Evolutionary conservation across 2,329 filamentous ascomycete genomes (phyloP).

Genomic region (Furcasterigmium furcatum): DNA sequence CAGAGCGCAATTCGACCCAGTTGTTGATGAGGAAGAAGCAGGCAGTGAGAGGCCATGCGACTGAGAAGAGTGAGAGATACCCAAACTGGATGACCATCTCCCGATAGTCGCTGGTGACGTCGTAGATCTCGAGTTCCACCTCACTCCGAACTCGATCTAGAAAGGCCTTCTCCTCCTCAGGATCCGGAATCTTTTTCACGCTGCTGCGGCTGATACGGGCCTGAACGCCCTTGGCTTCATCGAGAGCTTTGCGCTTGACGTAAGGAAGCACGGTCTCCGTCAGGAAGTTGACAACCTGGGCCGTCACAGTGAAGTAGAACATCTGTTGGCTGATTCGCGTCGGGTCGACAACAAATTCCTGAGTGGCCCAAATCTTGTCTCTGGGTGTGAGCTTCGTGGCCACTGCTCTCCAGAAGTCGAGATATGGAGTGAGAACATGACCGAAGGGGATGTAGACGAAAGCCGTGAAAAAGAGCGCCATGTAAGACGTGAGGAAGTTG

Average conservation of each 20-base stretch:
- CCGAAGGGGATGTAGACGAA: slow-evolving; percentile 96
- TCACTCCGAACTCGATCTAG: slow-evolving; percentile 79
- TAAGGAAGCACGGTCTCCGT: slow-evolving; percentile 85
- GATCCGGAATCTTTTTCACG: slow-evolving; percentile 52
- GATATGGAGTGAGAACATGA: slow-evolving; percentile 75
- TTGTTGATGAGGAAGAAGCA: slow-evolving; percentile 91
- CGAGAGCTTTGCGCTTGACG: slow-evolving; percentile 72
- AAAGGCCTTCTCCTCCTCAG: slow-evolving; percentile 76
- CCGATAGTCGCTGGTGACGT: slow-evolving; percentile 85
- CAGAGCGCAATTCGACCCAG: slow-evolving; percentile 90
- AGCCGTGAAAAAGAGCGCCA: slow-evolving; percentile 86
- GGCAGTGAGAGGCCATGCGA: slow-evolving; percentile 91
- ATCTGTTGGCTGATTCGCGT: slow-evolving; percentile 83
- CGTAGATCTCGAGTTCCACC: slow-evolving; percentile 77
- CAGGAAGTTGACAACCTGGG: slow-evolving; percentile 82
- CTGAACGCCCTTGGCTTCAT: slow-evolving; percentile 76
- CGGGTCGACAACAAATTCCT: slow-evolving; percentile 77
- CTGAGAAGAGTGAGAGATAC: slow-evolving; percentile 87
- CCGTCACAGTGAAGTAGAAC: slow-evolving; percentile 94
- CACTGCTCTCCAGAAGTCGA: slow-evolving; percentile 75
- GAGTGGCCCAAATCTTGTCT: slow-evolving; percentile 64
- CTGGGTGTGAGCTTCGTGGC: slow-evolving; percentile 74
- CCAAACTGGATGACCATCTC: slow-evolving; percentile 90
- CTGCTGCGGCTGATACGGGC: slow-evolving; percentile 54
- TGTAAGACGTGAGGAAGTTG: slow-evolving; percentile 95